A percentile compares a stretch with the other conserved stretches of the same genome.
These are phyloP conservation scores for Pseudopyricularia cyperi DNA, from an alignment of 2,329 filamentous ascomycete genomes.

Conservation along the genomic window DNA sequence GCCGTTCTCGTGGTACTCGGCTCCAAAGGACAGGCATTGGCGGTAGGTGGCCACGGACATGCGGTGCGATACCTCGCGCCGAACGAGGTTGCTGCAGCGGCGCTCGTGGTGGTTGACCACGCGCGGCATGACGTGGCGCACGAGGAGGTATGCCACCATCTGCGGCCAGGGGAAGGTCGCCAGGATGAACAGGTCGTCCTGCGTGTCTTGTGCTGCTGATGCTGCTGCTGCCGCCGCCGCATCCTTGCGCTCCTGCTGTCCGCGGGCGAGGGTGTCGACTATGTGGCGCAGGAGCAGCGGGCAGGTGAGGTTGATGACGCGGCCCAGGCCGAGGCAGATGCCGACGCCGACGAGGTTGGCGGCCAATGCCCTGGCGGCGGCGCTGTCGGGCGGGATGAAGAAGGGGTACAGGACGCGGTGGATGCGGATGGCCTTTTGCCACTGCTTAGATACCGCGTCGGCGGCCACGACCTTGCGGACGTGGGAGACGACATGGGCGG, in stretches of 20 bases:
- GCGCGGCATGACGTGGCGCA: background rate
- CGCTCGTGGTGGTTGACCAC: background rate
- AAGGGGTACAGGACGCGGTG: background rate
- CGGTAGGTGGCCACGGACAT: constrained; percentile 15
- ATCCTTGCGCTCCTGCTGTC: background rate
- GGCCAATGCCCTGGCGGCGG: background rate
- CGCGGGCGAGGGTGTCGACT: background rate
- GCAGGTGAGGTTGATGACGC: background rate
- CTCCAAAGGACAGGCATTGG: background rate
- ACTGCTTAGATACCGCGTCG: background rate
- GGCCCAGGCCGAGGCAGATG: background rate
- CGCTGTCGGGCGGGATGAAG: background rate
- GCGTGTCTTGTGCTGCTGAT: background rate
- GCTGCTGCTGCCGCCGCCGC: background rate
- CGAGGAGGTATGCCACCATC: background rate
- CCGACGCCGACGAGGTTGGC: background rate
- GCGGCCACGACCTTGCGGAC: background rate
- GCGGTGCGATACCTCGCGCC: constrained; percentile 1
- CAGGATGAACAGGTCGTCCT: background rate
- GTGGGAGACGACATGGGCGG: background rate
- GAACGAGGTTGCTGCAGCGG: background rate
- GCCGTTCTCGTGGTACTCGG: background rate
- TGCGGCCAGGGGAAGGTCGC: background rate
- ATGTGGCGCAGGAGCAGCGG: constrained; percentile 2
- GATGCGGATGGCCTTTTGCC: background rate